Conservation (phyloP, 257 asterid genomes). For the Ilex aquifolium region DNA sequence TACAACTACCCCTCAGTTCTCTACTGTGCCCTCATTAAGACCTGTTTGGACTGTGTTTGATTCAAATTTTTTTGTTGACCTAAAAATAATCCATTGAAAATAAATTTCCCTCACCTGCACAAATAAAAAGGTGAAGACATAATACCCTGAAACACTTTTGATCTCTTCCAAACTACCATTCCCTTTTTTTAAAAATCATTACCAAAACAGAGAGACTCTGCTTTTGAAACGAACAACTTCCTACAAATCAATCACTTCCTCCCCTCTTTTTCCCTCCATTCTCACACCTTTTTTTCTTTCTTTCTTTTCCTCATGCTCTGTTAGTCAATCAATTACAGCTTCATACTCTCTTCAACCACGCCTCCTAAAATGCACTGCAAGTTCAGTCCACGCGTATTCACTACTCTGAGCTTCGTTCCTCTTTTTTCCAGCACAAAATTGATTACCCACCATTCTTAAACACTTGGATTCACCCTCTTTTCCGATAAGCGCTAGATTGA, state of each 20-base stretch:
- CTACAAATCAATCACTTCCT: too few relatives aligned
- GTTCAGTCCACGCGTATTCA: constrained; percentile 19
- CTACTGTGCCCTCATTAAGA: too few relatives aligned
- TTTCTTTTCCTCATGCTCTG: too few relatives aligned
- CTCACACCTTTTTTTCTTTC: too few relatives aligned
- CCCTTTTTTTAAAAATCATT: constrained; percentile 35
- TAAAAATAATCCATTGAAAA: too few relatives aligned
- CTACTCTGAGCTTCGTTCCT: constrained; percentile 18
- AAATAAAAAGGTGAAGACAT: constrained; percentile 2
- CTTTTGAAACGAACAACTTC: too few relatives aligned
- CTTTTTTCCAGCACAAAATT: constrained; percentile 28
- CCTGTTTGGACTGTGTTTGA: too few relatives aligned
- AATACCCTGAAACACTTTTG: background rate
- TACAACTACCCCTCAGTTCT: too few relatives aligned
- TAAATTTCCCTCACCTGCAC: too few relatives aligned
- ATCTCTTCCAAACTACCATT: constrained; percentile 15
- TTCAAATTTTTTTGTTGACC: too few relatives aligned
- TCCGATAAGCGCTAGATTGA: background rate
- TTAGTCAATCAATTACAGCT: constrained; percentile 18
- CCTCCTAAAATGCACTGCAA: constrained; percentile 8
- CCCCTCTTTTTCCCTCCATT: too few relatives aligned
- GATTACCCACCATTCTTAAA: constrained; percentile 8
- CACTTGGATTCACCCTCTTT: constrained; percentile 7
- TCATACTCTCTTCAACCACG: background rate
- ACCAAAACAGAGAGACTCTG: constrained; percentile 7